Evolutionary conservation across 2,329 filamentous ascomycete genomes (phyloP), one percentile per base, ranked within the genome.

Genomic region (Ceratocystis alfenasii): DNA sequence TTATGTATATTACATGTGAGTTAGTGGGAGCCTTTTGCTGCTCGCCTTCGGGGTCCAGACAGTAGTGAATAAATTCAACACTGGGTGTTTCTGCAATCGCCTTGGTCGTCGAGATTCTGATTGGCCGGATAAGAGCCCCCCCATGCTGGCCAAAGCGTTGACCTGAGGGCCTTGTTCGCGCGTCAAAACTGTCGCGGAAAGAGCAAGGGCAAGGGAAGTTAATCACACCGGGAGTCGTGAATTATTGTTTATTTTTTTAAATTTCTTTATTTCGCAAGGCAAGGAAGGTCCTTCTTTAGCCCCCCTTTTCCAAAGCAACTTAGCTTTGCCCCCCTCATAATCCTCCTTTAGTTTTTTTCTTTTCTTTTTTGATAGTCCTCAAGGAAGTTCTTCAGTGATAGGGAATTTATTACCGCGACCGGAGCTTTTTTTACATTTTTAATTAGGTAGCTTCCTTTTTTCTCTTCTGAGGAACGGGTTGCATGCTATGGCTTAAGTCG

Each of bases 141-240:
- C 33, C 8, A 36, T 8, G 28, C 30, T 63, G 65, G 48, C 61
- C 61, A 63, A 33, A 63, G 65, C 65, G 48, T 48, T 25, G 45
- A 48, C 53, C 36, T 53, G 61, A 66, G 62, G 48, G 61, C 55
- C 55, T n/a, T 63, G 44, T 41, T 63, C 17, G 15, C 53, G 65
- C 62, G 36, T 63, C 65, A 70, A 66, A 45, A 67, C 45, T 68
- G 69, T 70, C 68, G 67, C 69, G 69, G 63, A 63, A 57, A 46
- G 17, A 30, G 33, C 61, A 63, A 55, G 65, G 65, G 65, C 33
- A n/a, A 45, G 25, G 3, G 46, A 25, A 15, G 20, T 10, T 63
- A 8, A 28, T 41, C 17, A 5, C 45, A 22, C 20, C n/a, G n/a
- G 20, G 25, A 36, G 28, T 62, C 45, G 15, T 48, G 33, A 36